Percentiles rank a stretch among this genome's conserved stretches.
Conservation (phyloP, 1,284 basidiomycete species). For the Pseudozyma pruni region DNA sequence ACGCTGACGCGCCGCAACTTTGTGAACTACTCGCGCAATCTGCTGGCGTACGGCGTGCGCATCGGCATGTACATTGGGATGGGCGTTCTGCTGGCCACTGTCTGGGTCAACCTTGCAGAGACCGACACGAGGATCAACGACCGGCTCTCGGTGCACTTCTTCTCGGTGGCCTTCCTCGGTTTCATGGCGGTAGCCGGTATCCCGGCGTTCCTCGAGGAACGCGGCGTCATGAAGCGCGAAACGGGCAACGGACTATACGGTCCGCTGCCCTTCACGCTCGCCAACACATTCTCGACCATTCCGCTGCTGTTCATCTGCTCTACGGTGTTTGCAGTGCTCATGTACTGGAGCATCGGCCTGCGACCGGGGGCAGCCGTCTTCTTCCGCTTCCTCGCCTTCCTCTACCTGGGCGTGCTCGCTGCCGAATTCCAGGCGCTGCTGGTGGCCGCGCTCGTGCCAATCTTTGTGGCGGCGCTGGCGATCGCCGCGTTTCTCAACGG, state of each 20-base stretch:
- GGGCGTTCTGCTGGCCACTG: constrained; percentile 70
- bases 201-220: constrained; percentile 69
- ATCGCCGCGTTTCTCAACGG: constrained; percentile 74
- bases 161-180: constrained; percentile 73
- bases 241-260: constrained; percentile 68
- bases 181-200: constrained; percentile 71
- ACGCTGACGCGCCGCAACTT: constrained; percentile 40
- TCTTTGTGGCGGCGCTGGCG: constrained; percentile 75
- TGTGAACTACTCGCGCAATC: constrained; percentile 68
- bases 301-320: constrained; percentile 68
- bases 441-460: constrained; percentile 73
- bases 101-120: constrained; percentile 73
- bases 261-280: constrained; percentile 43
- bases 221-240: constrained; percentile 68
- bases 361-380: constrained; percentile 72
- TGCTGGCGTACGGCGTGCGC: constrained; percentile 76
- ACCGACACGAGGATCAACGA: constrained; percentile 68
- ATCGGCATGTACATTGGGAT: constrained; percentile 73
- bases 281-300: constrained; percentile 66
- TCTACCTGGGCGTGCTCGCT: constrained; percentile 74
- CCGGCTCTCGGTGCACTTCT: constrained; percentile 61
- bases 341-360: constrained; percentile 70
- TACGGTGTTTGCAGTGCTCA: constrained; percentile 56
- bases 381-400: constrained; percentile 73
- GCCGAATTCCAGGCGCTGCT: constrained; percentile 74